Conservation (phyloP, 2,329 filamentous ascomycete genomes). For the Epichloe brachyelytri region DNA sequence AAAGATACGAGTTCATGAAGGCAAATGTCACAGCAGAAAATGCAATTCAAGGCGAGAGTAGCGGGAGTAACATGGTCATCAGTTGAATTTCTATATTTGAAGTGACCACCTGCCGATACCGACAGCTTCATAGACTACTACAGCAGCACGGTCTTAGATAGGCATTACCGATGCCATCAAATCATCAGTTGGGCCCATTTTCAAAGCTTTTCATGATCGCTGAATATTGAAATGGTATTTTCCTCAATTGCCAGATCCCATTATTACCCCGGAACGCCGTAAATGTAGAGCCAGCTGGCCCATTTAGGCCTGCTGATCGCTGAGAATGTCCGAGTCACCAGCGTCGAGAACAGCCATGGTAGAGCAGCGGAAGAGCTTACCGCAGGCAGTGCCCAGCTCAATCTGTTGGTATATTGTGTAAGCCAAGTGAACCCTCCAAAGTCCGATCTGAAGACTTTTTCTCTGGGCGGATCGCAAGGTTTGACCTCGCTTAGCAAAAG, state of each 20-base stretch:
- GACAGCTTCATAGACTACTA: neutral
- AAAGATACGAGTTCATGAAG: neutral
- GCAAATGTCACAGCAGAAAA: neutral
- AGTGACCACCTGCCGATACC: constrained; percentile 5
- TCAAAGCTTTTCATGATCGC: constrained; percentile 17
- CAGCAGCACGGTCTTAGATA: constrained; percentile 11
- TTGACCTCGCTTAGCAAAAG: constrained; percentile 9
- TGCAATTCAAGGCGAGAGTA: neutral
- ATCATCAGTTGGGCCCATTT: constrained; percentile 3
- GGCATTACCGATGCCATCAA: constrained; percentile 8
- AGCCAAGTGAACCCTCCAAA: constrained; percentile 75
- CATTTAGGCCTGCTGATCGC: constrained; percentile 53
- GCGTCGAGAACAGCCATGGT: constrained; percentile 96
- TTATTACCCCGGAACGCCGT: constrained; percentile 32
- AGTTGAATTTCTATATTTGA: constrained; percentile 11
- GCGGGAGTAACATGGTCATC: constrained; percentile 8
- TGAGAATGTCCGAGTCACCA: constrained; percentile 96
- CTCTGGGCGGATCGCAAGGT: constrained; percentile 56
- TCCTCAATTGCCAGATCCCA: constrained; percentile 20
- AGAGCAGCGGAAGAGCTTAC: constrained; percentile 97
- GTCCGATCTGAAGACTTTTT: constrained; percentile 73
- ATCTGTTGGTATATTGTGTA: constrained; percentile 55
- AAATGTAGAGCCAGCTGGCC: constrained; percentile 14
- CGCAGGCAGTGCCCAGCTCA: constrained; percentile 94
- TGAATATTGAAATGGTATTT: constrained; percentile 21